These are phyloP conservation scores for Metschnikowia picachoensis DNA, from an alignment of 805 yeast species.

Conservation along the genomic window DNA sequence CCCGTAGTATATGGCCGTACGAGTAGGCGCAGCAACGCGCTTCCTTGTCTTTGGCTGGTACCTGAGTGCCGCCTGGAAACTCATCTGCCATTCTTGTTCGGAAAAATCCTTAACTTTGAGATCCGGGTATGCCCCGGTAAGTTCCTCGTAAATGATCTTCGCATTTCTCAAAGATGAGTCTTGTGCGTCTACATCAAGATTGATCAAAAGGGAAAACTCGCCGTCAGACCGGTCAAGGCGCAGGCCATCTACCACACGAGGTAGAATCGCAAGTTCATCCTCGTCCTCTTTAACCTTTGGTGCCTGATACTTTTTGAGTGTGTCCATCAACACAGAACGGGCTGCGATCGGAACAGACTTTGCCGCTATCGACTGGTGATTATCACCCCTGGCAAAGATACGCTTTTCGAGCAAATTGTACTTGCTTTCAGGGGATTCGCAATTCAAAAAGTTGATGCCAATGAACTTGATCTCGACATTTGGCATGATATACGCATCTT, in stretches of 20 bases:
- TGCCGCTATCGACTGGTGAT: slow-evolving; percentile 78
- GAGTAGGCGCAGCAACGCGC: slow-evolving; percentile 23
- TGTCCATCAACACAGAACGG: slow-evolving; percentile 7
- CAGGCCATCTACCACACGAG: slow-evolving; percentile 7
- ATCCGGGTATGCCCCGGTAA: slow-evolving; percentile 19
- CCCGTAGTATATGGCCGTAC: slow-evolving; percentile 15
- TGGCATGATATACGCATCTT: slow-evolving; percentile 27
- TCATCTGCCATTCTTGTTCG: slow-evolving; percentile 37
- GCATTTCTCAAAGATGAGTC: slow-evolving; percentile 40
- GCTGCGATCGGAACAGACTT: slow-evolving; percentile 44
- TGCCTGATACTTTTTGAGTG: slow-evolving; percentile 8
- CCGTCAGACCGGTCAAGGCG: slow-evolving; percentile 39
- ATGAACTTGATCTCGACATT: slow-evolving; percentile 49
- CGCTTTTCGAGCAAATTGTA: slow-evolving; percentile 56
- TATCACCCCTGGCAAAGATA: slow-evolving; percentile 70
- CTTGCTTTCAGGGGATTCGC: slow-evolving; percentile 26
- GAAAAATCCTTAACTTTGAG: slow-evolving; percentile 15
- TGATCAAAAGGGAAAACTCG: slow-evolving; percentile 62
- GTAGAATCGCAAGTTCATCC: not conserved
- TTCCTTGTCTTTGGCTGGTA: slow-evolving; percentile 50
- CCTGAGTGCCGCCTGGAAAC: slow-evolving; percentile 49
- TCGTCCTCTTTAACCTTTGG: slow-evolving; percentile 10
- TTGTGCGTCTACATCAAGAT: slow-evolving; percentile 37
- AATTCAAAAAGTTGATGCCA: slow-evolving; percentile 62
- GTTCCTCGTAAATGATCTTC: slow-evolving; percentile 27